Evolutionary conservation across 257 asterid genomes (phyloP), one percentile per base, ranked within the genome.

Genomic region (Leptodermis oblonga): DNA sequence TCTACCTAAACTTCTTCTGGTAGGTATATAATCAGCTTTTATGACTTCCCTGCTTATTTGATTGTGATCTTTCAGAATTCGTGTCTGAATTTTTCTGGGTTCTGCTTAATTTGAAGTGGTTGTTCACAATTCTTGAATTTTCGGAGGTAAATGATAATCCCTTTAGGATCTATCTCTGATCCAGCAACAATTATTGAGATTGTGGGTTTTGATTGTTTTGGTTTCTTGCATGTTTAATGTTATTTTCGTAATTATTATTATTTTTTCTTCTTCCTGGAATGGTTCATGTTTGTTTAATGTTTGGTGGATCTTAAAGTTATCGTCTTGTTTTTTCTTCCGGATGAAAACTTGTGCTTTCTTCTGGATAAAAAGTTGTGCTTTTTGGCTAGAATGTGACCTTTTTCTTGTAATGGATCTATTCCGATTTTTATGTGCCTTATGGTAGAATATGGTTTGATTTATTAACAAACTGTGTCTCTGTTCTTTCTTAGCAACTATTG

Each of bases 91-190:
- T 14, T 74, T 74, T 74, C 71, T 53, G 70, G 73, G 75, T 48
- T 67, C 54, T 34, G 17, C 36, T n/a, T 53, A 26, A 0, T 59
- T 36, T 71, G 71, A 39, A 72, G 56, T n/a, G 60, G 15, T 60
- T 71, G 22, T 51, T 48, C 4, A 4, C 12, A 34, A 34, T 20
- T 72, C 69, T 20, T 73, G 66, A 66, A 58, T 67, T 39, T 34
- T 58, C 54, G 11, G 63, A 77, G 86, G 86, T 82, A 68, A 36
- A 68, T 45, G 4, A 18, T 13, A 31, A 7, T 36, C 15, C 18
- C n/a, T n/a, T n/a, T 42, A 0, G 54, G 49, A 7, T 65, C 56
- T 43, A 49, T 62, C 17, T 63, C n/a, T 55, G 49, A 1, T 69
- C 45, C 26, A 65, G 59, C 7, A 33, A 43, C 25, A 26, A 53